These are phyloP conservation scores for Cardiospermum halicacabum DNA, from an alignment of 345 rosid species.

Conservation along the genomic window DNA sequence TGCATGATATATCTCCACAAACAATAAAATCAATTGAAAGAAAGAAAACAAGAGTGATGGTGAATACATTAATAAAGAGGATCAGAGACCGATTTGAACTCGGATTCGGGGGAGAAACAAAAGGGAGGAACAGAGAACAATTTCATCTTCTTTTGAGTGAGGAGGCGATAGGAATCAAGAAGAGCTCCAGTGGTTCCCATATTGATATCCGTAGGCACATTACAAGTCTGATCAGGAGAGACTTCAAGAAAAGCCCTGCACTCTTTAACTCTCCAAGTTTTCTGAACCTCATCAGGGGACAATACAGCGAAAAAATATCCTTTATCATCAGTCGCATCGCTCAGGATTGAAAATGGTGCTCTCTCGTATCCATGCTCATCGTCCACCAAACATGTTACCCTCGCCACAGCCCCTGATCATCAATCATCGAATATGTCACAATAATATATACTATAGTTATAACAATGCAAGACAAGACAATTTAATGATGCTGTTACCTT, in stretches of 20 bases:
- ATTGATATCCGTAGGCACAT: slow-evolving; percentile 49
- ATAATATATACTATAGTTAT: too few relatives aligned
- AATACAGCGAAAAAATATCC: slow-evolving; percentile 56
- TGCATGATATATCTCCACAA: not conserved
- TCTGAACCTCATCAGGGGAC: slow-evolving; percentile 43
- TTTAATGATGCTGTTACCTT: slow-evolving; percentile 32
- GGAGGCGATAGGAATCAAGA: slow-evolving; percentile 31
- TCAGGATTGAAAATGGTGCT: slow-evolving; percentile 46
- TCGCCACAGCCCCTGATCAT: slow-evolving; percentile 53
- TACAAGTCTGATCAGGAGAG: slow-evolving; percentile 44
- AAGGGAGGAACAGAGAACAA: slow-evolving; percentile 63
- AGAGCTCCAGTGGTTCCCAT: slow-evolving; percentile 48
- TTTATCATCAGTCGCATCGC: slow-evolving; percentile 45
- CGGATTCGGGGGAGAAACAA: slow-evolving; percentile 30
- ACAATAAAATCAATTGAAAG: not conserved
- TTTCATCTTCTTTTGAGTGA: slow-evolving; percentile 35
- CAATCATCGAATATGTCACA: too few relatives aligned
- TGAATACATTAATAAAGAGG: slow-evolving; percentile 23
- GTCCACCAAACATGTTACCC: slow-evolving; percentile 49
- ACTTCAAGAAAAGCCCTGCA: slow-evolving; percentile 56
- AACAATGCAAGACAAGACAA: too few relatives aligned
- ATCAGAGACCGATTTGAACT: slow-evolving; percentile 26
- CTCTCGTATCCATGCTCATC: slow-evolving; percentile 53
- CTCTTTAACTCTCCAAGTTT: slow-evolving; percentile 32
- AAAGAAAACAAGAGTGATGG: not conserved